phyloP scores from a whole-genome alignment of 768 basidiomycete species.

The Kwoniella dejecticola region DNA sequence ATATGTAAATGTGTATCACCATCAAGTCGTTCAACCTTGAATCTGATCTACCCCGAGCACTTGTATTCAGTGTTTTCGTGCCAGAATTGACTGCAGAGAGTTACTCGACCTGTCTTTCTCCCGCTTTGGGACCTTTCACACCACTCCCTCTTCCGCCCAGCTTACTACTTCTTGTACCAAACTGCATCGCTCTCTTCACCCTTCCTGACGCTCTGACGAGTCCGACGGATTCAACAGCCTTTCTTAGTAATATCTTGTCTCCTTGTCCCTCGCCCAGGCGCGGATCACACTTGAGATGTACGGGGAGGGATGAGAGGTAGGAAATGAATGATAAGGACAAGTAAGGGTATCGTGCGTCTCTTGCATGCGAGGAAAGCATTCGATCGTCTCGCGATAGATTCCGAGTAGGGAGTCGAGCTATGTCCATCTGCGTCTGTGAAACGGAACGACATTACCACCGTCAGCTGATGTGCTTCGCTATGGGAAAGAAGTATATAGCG shows the following conservation, averaged over 20 bases:
- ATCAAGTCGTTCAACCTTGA: not conserved
- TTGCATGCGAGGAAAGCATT: conserved; percentile 83
- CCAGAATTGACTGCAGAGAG: too few relatives aligned
- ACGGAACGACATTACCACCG: too few relatives aligned
- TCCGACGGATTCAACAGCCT: conserved; percentile 72
- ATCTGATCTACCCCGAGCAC: too few relatives aligned
- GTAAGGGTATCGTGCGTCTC: conserved; percentile 90
- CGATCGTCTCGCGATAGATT: conserved; percentile 96
- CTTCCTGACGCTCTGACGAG: conserved; percentile 70
- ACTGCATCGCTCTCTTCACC: conserved; percentile 96
- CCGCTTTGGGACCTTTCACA: conserved; percentile 23
- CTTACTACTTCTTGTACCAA: conserved; percentile 63
- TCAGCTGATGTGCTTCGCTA: too few relatives aligned
- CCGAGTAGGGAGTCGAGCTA: conserved; percentile 79
- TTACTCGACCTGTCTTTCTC: conserved; percentile 21
- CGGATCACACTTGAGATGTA: conserved; percentile 80
- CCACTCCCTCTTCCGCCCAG: conserved; percentile 35
- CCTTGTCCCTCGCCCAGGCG: conserved; percentile 73
- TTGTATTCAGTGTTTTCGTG: too few relatives aligned
- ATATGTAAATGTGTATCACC: not conserved
- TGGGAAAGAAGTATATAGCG: too few relatives aligned
- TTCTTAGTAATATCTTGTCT: conserved; percentile 81
- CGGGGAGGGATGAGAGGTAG: conserved; percentile 75
- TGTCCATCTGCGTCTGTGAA: conserved; percentile 80
- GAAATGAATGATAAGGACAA: conserved; percentile 75